These are phyloP conservation scores for Tolypocladium paradoxum DNA, from an alignment of 2,329 filamentous ascomycete species.

Conservation along the genomic window DNA sequence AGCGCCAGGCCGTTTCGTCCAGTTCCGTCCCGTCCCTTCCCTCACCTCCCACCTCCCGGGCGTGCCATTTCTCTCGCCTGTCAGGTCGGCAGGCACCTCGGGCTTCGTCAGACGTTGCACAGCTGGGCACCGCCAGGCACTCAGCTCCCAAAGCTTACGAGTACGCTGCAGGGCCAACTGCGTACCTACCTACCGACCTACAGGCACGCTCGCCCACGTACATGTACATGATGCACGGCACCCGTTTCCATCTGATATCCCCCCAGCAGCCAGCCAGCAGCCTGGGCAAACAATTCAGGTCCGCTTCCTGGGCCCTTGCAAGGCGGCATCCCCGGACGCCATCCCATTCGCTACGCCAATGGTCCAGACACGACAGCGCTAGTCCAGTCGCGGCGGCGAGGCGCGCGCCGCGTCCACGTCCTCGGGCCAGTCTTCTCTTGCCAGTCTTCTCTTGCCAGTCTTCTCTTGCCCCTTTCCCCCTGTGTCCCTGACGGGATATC, in stretches of 20 bases:
- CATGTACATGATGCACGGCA: neutral
- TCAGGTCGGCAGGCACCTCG: neutral
- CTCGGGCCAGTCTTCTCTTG: conserved; percentile 3
- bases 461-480: neutral
- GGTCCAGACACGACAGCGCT: neutral
- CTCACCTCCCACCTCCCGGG: neutral
- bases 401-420: conserved; percentile 3
- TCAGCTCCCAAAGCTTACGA: neutral
- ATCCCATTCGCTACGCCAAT: conserved; percentile 1
- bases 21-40: neutral
- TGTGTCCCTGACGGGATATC: neutral
- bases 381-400: neutral
- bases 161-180: neutral
- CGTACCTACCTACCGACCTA: no score
- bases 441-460: neutral
- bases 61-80: neutral
- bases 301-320: neutral
- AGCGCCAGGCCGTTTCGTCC: neutral
- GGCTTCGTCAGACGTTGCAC: neutral
- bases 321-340: neutral
- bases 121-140: neutral
- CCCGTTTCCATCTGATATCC: neutral
- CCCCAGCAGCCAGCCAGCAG: no score
- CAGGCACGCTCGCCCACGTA: no score
- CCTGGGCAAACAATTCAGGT: neutral